Percentiles rank a stretch among this genome's conserved stretches.
These are phyloP conservation scores for Dioscorea cayenensis DNA, from an alignment of 116 monocot species.

Conservation along the genomic window DNA sequence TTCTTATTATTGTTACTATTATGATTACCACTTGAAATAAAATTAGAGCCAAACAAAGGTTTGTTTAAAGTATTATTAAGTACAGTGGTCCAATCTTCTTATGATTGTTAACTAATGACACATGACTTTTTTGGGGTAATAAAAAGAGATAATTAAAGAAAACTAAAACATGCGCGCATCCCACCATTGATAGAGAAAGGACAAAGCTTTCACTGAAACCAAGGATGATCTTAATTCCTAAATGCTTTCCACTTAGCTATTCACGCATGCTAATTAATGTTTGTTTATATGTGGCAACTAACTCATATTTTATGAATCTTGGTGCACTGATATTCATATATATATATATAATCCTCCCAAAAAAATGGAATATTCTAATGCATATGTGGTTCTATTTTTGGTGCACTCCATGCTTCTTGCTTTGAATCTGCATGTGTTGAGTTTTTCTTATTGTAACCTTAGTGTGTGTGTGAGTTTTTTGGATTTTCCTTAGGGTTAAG, in stretches of 20 bases:
- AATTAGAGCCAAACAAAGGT: too few species aligned
- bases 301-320: background rate
- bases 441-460: too few species aligned
- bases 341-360: background rate
- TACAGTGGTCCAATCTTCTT: too few species aligned
- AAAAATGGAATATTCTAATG: background rate
- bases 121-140: too few species aligned
- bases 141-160: too few species aligned
- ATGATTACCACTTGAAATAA: too few species aligned
- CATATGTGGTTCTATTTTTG: background rate
- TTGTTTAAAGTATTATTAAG: too few species aligned
- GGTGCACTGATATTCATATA: background rate
- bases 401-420: background rate
- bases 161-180: too few species aligned
- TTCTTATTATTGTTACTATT: too few species aligned
- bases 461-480: too few species aligned
- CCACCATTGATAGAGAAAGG: slow-evolving; percentile 5
- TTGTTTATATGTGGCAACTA: background rate
- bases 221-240: slow-evolving; percentile 1
- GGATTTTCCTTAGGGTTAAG: too few species aligned
- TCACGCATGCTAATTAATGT: background rate
- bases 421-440: background rate
- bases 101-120: too few species aligned
- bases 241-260: background rate
- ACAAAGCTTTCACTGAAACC: slow-evolving; percentile 7